Conservation (phyloP, 177 flowering plant species). For the Vitis hybrid region DNA sequence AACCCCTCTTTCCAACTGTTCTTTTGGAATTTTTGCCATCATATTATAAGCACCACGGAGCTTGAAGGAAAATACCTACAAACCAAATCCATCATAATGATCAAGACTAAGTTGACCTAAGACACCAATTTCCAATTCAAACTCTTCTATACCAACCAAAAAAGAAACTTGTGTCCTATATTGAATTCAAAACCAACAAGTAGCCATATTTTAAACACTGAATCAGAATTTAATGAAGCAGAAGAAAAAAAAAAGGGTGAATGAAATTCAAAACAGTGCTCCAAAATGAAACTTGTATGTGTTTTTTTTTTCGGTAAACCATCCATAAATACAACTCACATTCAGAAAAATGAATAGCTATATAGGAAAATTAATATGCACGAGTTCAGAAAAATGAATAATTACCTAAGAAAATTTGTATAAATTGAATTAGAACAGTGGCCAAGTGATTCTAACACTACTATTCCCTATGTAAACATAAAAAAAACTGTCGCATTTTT, state of each 20-base stretch:
- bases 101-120: background rate
- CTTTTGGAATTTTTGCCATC: slow-evolving; percentile 88
- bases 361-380: too few relatives aligned
- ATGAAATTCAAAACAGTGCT: too few relatives aligned
- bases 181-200: background rate
- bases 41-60: slow-evolving; percentile 96
- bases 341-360: too few relatives aligned
- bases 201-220: background rate
- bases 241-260: background rate
- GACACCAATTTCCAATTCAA: background rate
- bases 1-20: slow-evolving; percentile 76
- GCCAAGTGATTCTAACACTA: too few relatives aligned
- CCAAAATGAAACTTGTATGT: too few relatives aligned
- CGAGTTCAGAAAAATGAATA: too few relatives aligned
- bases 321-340: too few relatives aligned
- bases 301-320: too few relatives aligned
- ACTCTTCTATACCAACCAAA: background rate
- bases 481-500: too few relatives aligned
- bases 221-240: background rate
- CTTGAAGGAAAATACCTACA: slow-evolving; percentile 94
- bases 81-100: slow-evolving; percentile 8
- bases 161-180: background rate
- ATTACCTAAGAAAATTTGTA: too few relatives aligned
- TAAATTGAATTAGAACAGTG: too few relatives aligned
- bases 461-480: too few relatives aligned